Evolutionary conservation across 2,329 filamentous ascomycete genomes (phyloP).

Genomic region (Cladosporium sp.): DNA sequence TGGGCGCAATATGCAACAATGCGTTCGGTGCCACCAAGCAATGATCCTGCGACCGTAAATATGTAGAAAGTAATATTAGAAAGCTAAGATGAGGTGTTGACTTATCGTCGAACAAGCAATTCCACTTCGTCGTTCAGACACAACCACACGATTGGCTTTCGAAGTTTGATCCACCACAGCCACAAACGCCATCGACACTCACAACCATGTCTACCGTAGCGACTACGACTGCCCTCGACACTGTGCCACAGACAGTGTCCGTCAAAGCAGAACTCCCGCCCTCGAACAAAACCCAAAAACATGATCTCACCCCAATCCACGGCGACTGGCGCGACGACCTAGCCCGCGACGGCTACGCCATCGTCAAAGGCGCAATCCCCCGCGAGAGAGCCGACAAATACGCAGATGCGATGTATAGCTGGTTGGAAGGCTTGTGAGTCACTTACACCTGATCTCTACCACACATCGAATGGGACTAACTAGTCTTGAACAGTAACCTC

Average conservation of each 20-base stretch:
- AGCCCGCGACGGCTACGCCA: conserved; percentile 39
- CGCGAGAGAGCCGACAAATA: conserved; percentile 36
- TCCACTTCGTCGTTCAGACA: no score
- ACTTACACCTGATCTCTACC: conserved; percentile 17
- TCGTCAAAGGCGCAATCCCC: conserved; percentile 45
- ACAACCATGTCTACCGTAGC: no score
- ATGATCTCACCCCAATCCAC: conserved; percentile 2
- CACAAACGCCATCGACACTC: no score
- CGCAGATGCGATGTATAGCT: conserved; percentile 24
- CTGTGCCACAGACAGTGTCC: no score
- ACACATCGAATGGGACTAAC: not conserved
- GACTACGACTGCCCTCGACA: no score
- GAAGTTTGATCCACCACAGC: no score
- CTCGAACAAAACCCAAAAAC: no score
- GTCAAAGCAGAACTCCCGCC: no score
- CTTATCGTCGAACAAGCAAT: not conserved
- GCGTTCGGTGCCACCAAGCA: not conserved
- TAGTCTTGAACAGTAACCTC: conserved; percentile 24
- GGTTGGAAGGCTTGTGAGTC: conserved; percentile 33
- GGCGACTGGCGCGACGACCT: conserved; percentile 34
- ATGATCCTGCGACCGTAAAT: not conserved
- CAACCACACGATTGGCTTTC: no score
- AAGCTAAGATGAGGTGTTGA: not conserved
- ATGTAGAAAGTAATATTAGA: not conserved
- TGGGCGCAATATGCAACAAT: not conserved